These are phyloP conservation scores for Coemansia umbellata DNA, from an alignment of 192 early-diverging fungal genomes.

Conservation along the genomic window DNA sequence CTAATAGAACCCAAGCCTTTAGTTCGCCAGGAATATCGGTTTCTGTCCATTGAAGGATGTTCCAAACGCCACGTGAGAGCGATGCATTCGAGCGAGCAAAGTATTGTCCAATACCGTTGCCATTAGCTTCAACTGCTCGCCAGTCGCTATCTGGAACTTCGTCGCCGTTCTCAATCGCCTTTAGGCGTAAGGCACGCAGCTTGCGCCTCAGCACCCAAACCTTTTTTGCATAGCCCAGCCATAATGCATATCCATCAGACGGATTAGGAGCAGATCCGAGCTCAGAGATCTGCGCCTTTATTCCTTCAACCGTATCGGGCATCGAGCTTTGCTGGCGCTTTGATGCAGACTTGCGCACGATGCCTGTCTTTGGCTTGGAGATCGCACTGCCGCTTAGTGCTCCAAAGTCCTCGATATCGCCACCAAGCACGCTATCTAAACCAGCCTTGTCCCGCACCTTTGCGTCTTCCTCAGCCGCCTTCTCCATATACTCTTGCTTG, in stretches of 20 bases:
- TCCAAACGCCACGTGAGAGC: constrained; percentile 68
- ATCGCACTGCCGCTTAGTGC: constrained; percentile 10
- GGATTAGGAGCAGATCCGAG: constrained; percentile 63
- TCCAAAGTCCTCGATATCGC: constrained; percentile 62
- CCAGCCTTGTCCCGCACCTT: constrained; percentile 1
- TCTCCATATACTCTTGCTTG: constrained; percentile 30
- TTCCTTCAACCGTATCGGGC: constrained; percentile 44
- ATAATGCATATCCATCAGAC: constrained; percentile 63
- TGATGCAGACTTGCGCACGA: constrained; percentile 6
- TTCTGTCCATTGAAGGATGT: constrained; percentile 80
- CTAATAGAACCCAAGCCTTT: constrained; percentile 76
- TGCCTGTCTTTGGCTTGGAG: constrained; percentile 10
- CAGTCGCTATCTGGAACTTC: constrained; percentile 1
- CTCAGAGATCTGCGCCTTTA: constrained; percentile 22
- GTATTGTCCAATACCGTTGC: constrained; percentile 44
- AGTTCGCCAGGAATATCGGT: constrained; percentile 86
- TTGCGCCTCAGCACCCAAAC: constrained; percentile 67
- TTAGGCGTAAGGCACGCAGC: constrained; percentile 50
- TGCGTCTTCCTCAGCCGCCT: constrained; percentile 7
- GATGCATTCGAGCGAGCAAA: constrained; percentile 66
- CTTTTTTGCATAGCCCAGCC: constrained; percentile 72
- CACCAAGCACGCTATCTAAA: not conserved
- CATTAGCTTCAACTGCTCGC: not conserved
- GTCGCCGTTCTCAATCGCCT: constrained; percentile 32
- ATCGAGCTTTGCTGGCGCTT: constrained; percentile 5